phyloP scores from a whole-genome alignment of 768 basidiomycete species.

The Nidularia pulvinata region DNA sequence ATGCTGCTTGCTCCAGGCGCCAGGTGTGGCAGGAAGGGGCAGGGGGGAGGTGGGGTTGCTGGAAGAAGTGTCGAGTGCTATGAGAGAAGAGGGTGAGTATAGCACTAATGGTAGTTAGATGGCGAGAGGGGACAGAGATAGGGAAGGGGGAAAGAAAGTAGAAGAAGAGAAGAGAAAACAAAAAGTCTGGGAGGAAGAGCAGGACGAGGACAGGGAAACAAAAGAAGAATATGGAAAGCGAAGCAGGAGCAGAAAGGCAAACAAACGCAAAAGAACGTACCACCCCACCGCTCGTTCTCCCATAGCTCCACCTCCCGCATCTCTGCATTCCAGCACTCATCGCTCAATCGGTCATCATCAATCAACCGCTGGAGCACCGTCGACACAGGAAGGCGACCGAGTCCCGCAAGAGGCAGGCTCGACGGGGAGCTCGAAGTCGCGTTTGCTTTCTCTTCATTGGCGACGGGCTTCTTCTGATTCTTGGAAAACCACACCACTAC shows the following conservation, averaged over 20 bases:
- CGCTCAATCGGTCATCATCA: conserved; percentile 67
- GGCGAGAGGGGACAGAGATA: not conserved
- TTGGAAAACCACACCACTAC: too few relatives aligned
- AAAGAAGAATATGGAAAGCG: not conserved
- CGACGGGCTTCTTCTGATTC: too few relatives aligned
- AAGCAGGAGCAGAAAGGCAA: not conserved
- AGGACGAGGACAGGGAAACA: not conserved
- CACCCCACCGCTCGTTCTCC: conserved; percentile 75
- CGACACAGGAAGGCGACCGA: conserved; percentile 6
- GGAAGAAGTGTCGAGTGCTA: not conserved
- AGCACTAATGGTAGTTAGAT: not conserved
- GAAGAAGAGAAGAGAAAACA: not conserved
- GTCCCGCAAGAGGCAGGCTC: not conserved
- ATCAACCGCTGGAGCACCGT: conserved; percentile 36
- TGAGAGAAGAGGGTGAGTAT: not conserved
- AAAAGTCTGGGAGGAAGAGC: not conserved
- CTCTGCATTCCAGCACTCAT: conserved; percentile 64
- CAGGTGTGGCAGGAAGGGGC: conserved; percentile 2
- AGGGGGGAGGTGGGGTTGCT: conserved; percentile 1
- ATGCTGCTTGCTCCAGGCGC: conserved; percentile 44
- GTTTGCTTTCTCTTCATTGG: not conserved
- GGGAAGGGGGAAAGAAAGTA: not conserved
- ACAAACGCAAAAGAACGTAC: conserved; percentile 5
- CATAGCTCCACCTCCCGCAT: conserved; percentile 72
- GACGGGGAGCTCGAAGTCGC: not conserved